Percentiles rank a stretch among this genome's conserved stretches.
Evolutionary conservation across 441 rosid species (phyloP).

Genomic region (Pelargonium australe): DNA sequence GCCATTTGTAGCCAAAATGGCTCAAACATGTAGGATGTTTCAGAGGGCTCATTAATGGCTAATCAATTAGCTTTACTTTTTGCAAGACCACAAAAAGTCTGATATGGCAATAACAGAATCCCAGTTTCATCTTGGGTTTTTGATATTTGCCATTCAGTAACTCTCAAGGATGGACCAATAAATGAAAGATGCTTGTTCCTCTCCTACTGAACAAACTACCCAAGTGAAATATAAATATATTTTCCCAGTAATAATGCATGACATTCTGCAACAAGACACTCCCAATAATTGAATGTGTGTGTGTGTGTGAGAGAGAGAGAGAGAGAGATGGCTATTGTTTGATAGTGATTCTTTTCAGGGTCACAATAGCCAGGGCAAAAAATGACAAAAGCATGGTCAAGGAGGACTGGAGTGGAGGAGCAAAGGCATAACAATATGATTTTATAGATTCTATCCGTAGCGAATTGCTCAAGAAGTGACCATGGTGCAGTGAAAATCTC

Average conservation of each 20-base stretch:
- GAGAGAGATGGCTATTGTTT: slow-evolving; percentile 18
- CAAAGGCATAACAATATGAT: background rate
- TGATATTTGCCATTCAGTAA: background rate
- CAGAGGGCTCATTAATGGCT: slow-evolving; percentile 6
- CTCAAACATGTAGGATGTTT: background rate
- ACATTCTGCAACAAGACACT: background rate
- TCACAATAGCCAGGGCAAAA: slow-evolving; percentile 17
- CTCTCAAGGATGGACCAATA: background rate
- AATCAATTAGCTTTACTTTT: background rate
- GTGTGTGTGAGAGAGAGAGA: background rate
- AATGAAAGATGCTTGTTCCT: background rate
- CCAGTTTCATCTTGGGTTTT: background rate
- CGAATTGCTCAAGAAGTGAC: slow-evolving; percentile 21
- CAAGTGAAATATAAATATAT: slow-evolving; percentile 3
- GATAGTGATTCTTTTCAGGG: slow-evolving; percentile 37
- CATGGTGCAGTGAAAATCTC: slow-evolving; percentile 22
- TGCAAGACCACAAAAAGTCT: too few species aligned
- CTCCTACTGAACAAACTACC: slow-evolving; percentile 7
- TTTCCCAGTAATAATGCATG: slow-evolving; percentile 7
- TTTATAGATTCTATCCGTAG: too few species aligned
- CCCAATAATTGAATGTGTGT: background rate
- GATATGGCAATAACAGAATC: background rate
- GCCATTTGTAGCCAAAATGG: background rate
- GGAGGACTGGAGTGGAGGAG: slow-evolving; percentile 2
- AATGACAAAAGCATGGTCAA: slow-evolving; percentile 15